phyloP scores from a whole-genome alignment of 345 rosid genomes.

The Salix dunnii region DNA sequence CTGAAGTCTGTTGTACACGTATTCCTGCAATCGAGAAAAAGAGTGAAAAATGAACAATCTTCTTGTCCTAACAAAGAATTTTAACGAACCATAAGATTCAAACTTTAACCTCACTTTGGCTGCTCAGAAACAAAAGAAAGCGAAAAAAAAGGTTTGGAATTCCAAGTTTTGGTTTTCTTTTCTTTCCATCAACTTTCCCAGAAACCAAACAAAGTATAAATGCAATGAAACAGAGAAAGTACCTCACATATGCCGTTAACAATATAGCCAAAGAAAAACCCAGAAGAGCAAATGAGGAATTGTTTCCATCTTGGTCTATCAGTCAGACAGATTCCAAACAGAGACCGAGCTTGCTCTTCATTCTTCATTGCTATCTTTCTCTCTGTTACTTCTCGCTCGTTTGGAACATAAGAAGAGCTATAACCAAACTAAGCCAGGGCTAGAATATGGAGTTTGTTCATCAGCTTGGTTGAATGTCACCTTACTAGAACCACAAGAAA shows the following conservation, averaged over 20 bases:
- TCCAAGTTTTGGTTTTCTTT: background rate
- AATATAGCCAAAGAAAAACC: constrained; percentile 91
- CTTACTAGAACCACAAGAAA: background rate
- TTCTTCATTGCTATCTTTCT: constrained; percentile 39
- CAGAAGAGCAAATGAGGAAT: constrained; percentile 82
- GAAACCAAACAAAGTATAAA: background rate
- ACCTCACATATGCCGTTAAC: constrained; percentile 95
- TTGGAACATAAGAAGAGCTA: background rate
- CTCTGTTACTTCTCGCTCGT: background rate
- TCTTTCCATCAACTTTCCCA: background rate
- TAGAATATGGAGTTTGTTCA: background rate
- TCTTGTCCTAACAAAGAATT: no score
- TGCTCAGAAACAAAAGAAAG: no score
- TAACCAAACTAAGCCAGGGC: background rate
- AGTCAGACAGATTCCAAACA: constrained; percentile 66
- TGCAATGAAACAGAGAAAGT: background rate
- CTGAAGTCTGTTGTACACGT: constrained; percentile 80
- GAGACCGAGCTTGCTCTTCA: constrained; percentile 54
- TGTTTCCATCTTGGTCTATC: constrained; percentile 74
- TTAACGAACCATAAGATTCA: no score
- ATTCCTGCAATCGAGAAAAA: constrained; percentile 51
- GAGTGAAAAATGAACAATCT: background rate
- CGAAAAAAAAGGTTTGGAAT: background rate
- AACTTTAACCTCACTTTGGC: no score
- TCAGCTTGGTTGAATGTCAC: constrained; percentile 17